phyloP scores from a whole-genome alignment of 495 filamentous ascomycete genomes.

The Bathelium albidoporum region DNA sequence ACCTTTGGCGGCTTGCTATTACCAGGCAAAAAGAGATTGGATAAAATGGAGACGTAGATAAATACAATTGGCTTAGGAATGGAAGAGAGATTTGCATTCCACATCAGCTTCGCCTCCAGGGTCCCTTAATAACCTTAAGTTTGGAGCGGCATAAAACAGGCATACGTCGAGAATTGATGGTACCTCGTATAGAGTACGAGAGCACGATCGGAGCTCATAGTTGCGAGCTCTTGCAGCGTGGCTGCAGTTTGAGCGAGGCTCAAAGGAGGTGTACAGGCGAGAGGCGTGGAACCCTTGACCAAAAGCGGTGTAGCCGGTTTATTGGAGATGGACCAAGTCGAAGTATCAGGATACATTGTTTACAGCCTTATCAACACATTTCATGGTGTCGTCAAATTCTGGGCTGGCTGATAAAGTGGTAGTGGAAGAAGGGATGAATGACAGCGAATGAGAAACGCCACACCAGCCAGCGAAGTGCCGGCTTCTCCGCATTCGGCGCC shows the following conservation, averaged over 20 bases:
- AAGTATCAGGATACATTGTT: background rate
- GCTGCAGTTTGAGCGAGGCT: slow-evolving; percentile 1
- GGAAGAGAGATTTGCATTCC: slow-evolving; percentile 3
- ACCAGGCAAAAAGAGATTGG: background rate
- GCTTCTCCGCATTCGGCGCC: slow-evolving; percentile 3
- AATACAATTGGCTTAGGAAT: background rate
- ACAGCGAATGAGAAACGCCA: background rate
- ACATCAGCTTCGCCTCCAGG: background rate
- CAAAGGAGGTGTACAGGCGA: background rate
- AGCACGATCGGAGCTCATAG: slow-evolving; percentile 1
- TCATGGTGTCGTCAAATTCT: background rate
- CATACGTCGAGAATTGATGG: background rate
- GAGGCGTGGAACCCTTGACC: slow-evolving; percentile 2
- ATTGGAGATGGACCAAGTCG: slow-evolving; percentile 4
- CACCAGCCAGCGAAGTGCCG: background rate
- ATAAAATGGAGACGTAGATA: background rate
- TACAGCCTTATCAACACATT: slow-evolving; percentile 1
- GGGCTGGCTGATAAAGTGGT: background rate
- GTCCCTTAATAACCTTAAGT: slow-evolving; percentile 7
- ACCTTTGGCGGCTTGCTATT: background rate
- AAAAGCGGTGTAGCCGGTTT: background rate
- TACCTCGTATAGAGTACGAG: background rate
- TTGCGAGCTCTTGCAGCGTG: slow-evolving; percentile 5
- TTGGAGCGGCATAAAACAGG: background rate
- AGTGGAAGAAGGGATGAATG: background rate